Conservation (phyloP, 2,329 filamentous ascomycete genomes). For the Fonsecaea monophora region DNA sequence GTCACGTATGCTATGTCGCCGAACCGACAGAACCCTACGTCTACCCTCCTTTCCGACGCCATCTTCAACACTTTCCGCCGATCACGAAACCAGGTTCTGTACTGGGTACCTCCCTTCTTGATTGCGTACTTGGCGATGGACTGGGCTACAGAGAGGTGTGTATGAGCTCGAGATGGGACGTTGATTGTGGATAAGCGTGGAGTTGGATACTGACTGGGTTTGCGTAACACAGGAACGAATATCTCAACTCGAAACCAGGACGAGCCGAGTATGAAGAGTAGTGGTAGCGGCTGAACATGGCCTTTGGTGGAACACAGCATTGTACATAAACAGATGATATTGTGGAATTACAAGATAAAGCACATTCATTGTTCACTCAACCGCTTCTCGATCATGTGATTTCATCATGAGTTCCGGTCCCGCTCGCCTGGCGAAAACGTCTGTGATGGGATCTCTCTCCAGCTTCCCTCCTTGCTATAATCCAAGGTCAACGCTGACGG, state of each 20-base stretch:
- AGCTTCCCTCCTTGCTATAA: background rate
- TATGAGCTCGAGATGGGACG: background rate
- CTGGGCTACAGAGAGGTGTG: constrained; percentile 91
- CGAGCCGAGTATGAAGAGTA: constrained; percentile 27
- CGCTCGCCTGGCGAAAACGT: background rate
- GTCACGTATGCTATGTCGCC: constrained; percentile 76
- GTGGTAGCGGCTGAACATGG: constrained; percentile 6
- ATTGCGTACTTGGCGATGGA: constrained; percentile 81
- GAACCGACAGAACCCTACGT: constrained; percentile 89
- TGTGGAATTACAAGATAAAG: constrained; percentile 14
- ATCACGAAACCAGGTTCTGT: constrained; percentile 84
- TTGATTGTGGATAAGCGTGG: background rate
- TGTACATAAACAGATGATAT: constrained; percentile 33
- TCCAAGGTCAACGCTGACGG: background rate
- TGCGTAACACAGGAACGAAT: constrained; percentile 55
- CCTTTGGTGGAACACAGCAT: constrained; percentile 11
- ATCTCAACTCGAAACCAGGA: constrained; percentile 59
- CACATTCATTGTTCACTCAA: constrained; percentile 1
- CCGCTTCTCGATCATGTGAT: background rate
- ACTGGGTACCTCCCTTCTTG: constrained; percentile 80
- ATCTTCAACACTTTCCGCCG: constrained; percentile 96
- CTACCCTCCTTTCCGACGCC: constrained; percentile 77
- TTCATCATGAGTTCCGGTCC: background rate
- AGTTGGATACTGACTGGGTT: constrained; percentile 6
- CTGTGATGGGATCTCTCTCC: background rate